phyloP scores from a whole-genome alignment of 1,139 yeast genomes.

The Pneumocystis jirovecii region DNA sequence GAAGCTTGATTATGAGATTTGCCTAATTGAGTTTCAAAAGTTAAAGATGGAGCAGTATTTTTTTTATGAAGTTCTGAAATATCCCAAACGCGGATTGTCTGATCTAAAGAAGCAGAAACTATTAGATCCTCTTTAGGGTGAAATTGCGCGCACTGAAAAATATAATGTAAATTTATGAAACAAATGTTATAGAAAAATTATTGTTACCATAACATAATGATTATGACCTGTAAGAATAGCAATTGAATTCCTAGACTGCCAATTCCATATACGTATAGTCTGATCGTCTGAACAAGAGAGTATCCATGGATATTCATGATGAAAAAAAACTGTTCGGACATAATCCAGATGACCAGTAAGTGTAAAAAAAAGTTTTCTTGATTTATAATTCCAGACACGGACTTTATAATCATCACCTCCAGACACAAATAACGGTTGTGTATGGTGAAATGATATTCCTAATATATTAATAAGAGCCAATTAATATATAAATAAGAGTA shows the following conservation, averaged over 20 bases:
- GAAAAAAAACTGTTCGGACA: slow-evolving; percentile 87
- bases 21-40: slow-evolving; percentile 67
- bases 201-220: slow-evolving; percentile 67
- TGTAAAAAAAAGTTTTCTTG: slow-evolving; percentile 82
- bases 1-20: slow-evolving; percentile 50
- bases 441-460: slow-evolving; percentile 89
- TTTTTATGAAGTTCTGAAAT: slow-evolving; percentile 88
- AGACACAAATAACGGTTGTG: slow-evolving; percentile 91
- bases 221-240: slow-evolving; percentile 97
- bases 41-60: slow-evolving; percentile 59
- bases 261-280: slow-evolving; percentile 96
- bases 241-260: slow-evolving; percentile 89
- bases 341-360: slow-evolving; percentile 87
- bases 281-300: slow-evolving; percentile 95
- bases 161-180: background rate
- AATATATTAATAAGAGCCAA: slow-evolving; percentile 25
- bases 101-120: slow-evolving; percentile 92
- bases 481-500: background rate
- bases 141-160: slow-evolving; percentile 60
- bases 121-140: slow-evolving; percentile 91
- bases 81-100: slow-evolving; percentile 99
- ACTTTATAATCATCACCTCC: slow-evolving; percentile 96
- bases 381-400: slow-evolving; percentile 89
- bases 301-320: slow-evolving; percentile 94
- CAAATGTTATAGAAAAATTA: background rate